Evolutionary conservation across 495 filamentous ascomycete species (phyloP), one percentile per base, ranked within the genome.

Genomic region (Baudoinia panamericana): DNA sequence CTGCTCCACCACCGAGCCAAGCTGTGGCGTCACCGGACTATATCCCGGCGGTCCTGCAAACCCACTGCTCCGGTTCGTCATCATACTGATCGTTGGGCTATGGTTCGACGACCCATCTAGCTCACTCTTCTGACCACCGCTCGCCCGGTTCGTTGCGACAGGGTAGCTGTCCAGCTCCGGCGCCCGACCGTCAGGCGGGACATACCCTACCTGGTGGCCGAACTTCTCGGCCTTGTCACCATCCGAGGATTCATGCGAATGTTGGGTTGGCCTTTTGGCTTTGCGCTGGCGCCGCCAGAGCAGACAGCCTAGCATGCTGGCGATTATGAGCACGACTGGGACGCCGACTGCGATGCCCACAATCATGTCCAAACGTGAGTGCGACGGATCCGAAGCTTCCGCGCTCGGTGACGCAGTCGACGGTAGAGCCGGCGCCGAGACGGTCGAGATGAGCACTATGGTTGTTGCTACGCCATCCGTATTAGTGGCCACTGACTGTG

Each of bases 331-430:
- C 25, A 35, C 27, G 28, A 43, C 20, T 2, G 48, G 48, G 13
- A 52, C 43, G 38, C 48, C 48, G 39, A 47, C 39, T n/a, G 48
- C 48, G 7, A 47, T 33, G 32, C 48, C 48, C 12, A 47, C 17
- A 26, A 47, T 43, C 11, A 47, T 18, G 7, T 21, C 40, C 12
- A 44, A 36, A 39, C 40, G 30, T 13, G 39, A 20, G 12, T 8
- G 17, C 25, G 39, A 22, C 17, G 10, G 13, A 26, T 38, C 23
- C n/a, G n/a, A n/a, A n/a, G n/a, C n/a, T n/a, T n/a, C n/a, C n/a
- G n/a, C n/a, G n/a, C n/a, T n/a, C n/a, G n/a, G n/a, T n/a, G n/a
- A n/a, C n/a, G n/a, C n/a, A n/a, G n/a, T n/a, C 4, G 41, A 36
- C 5, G 21, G 2, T 9, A 17, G 21, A 10, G 28, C 6, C 4